Conservation (phyloP, 768 basidiomycete species). For the Coprinopsis marcescibilis region DNA sequence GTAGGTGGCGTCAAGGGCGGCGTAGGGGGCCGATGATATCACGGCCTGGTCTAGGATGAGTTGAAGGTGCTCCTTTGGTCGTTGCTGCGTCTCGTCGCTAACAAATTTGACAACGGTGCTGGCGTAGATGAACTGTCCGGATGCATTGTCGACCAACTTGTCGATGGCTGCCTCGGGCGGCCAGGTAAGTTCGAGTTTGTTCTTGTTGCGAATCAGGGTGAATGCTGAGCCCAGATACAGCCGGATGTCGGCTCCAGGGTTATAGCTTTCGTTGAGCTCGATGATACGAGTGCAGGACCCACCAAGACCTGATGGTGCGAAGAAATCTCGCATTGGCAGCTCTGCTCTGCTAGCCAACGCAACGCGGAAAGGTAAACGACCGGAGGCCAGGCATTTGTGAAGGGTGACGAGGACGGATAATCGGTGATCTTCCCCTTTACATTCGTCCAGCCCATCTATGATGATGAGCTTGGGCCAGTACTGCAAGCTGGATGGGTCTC, state of each 20-base stretch:
- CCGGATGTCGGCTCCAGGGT: slow-evolving; percentile 1
- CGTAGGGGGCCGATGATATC: too few relatives aligned
- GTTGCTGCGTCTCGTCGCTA: background rate
- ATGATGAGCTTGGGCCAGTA: background rate
- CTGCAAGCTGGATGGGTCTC: background rate
- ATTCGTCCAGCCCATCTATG: slow-evolving; percentile 12
- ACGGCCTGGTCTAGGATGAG: background rate
- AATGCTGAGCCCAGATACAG: background rate
- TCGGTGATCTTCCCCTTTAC: slow-evolving; percentile 1
- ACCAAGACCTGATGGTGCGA: background rate
- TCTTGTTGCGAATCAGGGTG: background rate
- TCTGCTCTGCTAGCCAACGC: slow-evolving; percentile 7
- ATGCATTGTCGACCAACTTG: background rate
- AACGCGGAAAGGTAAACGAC: background rate
- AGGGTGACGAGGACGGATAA: background rate
- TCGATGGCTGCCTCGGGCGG: slow-evolving; percentile 3
- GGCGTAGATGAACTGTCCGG: slow-evolving; percentile 10
- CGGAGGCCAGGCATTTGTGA: background rate
- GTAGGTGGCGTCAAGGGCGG: too few relatives aligned
- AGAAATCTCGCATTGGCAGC: background rate
- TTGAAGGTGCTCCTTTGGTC: background rate
- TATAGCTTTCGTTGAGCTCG: background rate
- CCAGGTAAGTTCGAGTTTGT: background rate
- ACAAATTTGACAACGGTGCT: slow-evolving; percentile 3
- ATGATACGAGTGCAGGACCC: background rate